These are phyloP conservation scores for Leonotis leonurus DNA, from an alignment of 257 asterid genomes.

Conservation along the genomic window DNA sequence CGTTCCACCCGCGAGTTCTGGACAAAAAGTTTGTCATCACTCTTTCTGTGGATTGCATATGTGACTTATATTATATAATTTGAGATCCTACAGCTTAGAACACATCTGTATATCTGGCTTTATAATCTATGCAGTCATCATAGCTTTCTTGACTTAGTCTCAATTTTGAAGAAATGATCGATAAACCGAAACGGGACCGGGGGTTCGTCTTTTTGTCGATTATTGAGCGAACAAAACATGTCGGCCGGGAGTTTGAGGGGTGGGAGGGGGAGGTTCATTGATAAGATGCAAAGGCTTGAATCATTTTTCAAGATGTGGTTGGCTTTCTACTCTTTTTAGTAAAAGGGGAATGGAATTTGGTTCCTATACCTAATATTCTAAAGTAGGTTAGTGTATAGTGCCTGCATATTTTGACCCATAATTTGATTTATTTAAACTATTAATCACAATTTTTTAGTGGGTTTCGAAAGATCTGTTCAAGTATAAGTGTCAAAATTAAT, in stretches of 20 bases:
- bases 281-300: slow-evolving; percentile 13
- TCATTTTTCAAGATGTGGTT: slow-evolving; percentile 21
- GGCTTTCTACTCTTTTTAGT: background rate
- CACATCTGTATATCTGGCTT: slow-evolving; percentile 31
- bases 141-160: slow-evolving; percentile 19
- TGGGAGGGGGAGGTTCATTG: background rate
- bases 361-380: slow-evolving; percentile 18
- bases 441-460: no score
- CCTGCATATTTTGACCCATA: slow-evolving; percentile 8
- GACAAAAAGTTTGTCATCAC: slow-evolving; percentile 25
- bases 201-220: background rate
- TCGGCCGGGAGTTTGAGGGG: no score
- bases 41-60: slow-evolving; percentile 28
- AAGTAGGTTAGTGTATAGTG: background rate
- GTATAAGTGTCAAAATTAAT: no score
- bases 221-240: no score
- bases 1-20: background rate
- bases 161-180: slow-evolving; percentile 3
- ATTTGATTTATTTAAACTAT: no score
- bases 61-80: slow-evolving; percentile 14
- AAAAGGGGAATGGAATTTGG: slow-evolving; percentile 20
- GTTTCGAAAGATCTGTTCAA: no score
- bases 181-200: background rate
- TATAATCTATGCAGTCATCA: slow-evolving; percentile 5
- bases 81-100: slow-evolving; percentile 11